Percentiles rank a stretch among this genome's conserved stretches.
Conservation (phyloP, 306 rosid genomes). For the Fragaria nilgerrensis region DNA sequence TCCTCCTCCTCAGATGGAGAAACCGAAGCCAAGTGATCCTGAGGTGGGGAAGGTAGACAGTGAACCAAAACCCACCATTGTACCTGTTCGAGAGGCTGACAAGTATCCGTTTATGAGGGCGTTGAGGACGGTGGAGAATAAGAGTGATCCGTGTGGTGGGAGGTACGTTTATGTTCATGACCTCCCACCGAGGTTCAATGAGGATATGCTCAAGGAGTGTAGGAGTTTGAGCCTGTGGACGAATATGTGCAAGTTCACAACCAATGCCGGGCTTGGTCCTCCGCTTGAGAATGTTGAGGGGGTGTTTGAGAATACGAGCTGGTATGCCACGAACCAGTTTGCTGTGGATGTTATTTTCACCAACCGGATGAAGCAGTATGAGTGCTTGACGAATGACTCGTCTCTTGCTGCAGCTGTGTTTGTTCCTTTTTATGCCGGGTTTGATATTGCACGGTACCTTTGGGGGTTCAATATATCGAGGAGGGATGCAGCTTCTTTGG, state of each 20-base stretch:
- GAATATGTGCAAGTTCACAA: slow-evolving; percentile 92
- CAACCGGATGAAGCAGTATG: slow-evolving; percentile 94
- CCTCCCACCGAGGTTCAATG: slow-evolving; percentile 87
- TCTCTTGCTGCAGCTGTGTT: slow-evolving; percentile 87
- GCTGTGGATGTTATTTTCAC: slow-evolving; percentile 90
- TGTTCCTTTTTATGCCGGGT: slow-evolving; percentile 96
- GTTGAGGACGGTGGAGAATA: slow-evolving; percentile 64
- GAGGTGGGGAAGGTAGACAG: not conserved
- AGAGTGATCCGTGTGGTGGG: slow-evolving; percentile 97
- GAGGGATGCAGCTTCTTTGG: slow-evolving; percentile 93
- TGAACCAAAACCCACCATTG: slow-evolving; percentile 6
- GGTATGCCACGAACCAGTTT: slow-evolving; percentile 97
- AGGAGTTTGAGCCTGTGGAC: slow-evolving; percentile 85
- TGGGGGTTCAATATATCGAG: slow-evolving; percentile 82
- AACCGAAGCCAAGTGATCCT: not conserved
- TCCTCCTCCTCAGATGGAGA: not conserved
- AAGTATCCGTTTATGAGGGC: slow-evolving; percentile 64
- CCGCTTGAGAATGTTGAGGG: slow-evolving; percentile 94
- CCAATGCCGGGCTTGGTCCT: slow-evolving; percentile 94
- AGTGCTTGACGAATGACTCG: slow-evolving; percentile 83
- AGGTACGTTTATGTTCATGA: slow-evolving; percentile 89
- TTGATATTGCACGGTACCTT: slow-evolving; percentile 84
- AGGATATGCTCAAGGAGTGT: slow-evolving; percentile 92
- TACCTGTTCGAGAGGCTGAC: slow-evolving; percentile 8
- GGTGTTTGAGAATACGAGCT: slow-evolving; percentile 73